phyloP scores from a whole-genome alignment of 768 basidiomycete species.

The Podaxis pistillaris region DNA sequence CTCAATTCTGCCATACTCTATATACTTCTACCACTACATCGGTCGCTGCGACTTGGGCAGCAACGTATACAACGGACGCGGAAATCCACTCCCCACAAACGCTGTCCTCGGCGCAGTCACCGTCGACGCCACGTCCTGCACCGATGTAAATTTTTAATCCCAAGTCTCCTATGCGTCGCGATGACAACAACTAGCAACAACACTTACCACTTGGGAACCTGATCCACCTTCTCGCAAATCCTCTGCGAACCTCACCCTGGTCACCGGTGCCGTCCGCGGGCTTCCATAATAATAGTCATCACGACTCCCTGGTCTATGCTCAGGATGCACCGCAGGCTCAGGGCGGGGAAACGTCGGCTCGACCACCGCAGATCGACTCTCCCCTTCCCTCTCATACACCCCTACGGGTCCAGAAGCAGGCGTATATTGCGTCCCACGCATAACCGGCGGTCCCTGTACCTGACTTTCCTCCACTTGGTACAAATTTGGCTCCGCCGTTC shows the following conservation, averaged over 20 bases:
- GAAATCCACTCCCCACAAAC: slow-evolving; percentile 5
- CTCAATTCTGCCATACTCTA: background rate
- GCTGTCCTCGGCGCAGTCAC: background rate
- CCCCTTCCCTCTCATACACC: slow-evolving; percentile 13
- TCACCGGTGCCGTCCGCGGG: slow-evolving; percentile 4
- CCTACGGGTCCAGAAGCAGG: slow-evolving; percentile 24
- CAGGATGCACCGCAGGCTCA: slow-evolving; percentile 6
- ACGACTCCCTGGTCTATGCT: background rate
- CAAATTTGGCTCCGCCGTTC: slow-evolving; percentile 18
- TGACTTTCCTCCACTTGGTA: slow-evolving; percentile 31
- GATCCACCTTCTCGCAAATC: background rate
- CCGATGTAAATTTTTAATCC: background rate
- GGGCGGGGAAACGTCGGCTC: slow-evolving; percentile 15
- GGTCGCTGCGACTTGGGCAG: background rate
- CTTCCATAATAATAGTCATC: background rate
- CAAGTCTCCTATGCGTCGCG: background rate
- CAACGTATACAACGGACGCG: slow-evolving; percentile 7
- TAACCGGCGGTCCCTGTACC: slow-evolving; percentile 28
- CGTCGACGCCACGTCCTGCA: background rate
- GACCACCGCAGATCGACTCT: background rate
- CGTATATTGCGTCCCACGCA: slow-evolving; percentile 27
- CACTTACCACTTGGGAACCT: background rate
- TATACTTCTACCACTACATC: background rate
- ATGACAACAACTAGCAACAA: slow-evolving; percentile 7
- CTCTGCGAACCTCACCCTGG: background rate